Conservation (phyloP, 768 basidiomycete species). For the Daedaleopsis sinensis region DNA sequence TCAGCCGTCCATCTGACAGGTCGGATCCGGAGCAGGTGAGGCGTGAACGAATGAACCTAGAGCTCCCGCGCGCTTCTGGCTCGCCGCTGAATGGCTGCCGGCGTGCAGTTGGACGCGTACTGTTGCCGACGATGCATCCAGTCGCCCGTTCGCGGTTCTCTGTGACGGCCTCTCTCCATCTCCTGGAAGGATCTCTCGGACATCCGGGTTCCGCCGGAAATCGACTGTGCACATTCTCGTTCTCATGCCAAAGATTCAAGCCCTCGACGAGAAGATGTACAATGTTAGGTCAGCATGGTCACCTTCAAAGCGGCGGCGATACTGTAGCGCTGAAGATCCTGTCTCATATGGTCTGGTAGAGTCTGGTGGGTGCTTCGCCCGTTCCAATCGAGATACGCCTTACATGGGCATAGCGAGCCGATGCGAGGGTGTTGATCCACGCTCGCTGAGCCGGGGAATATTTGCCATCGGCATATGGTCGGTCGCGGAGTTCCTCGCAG, state of each 20-base stretch:
- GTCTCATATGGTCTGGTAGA: background rate
- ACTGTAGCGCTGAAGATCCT: background rate
- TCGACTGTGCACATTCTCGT: background rate
- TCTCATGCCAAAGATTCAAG: background rate
- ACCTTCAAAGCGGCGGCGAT: background rate
- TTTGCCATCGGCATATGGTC: background rate
- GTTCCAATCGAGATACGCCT: background rate
- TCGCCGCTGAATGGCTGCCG: no score
- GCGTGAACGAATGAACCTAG: no score
- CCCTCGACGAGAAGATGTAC: no score
- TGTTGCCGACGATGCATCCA: background rate
- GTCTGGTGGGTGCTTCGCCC: background rate
- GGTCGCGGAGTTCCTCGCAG: background rate
- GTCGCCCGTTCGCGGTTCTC: background rate
- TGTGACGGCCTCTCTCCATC: background rate
- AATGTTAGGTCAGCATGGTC: background rate
- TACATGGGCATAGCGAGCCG: background rate
- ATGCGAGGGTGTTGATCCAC: background rate
- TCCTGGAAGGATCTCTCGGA: background rate
- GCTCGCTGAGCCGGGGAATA: background rate
- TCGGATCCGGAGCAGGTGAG: background rate
- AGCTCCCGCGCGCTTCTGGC: no score
- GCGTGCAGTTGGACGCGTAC: no score
- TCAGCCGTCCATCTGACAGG: background rate
- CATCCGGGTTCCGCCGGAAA: background rate